Conservation (phyloP, 768 basidiomycete genomes). For the Tulasnella sp. region DNA sequence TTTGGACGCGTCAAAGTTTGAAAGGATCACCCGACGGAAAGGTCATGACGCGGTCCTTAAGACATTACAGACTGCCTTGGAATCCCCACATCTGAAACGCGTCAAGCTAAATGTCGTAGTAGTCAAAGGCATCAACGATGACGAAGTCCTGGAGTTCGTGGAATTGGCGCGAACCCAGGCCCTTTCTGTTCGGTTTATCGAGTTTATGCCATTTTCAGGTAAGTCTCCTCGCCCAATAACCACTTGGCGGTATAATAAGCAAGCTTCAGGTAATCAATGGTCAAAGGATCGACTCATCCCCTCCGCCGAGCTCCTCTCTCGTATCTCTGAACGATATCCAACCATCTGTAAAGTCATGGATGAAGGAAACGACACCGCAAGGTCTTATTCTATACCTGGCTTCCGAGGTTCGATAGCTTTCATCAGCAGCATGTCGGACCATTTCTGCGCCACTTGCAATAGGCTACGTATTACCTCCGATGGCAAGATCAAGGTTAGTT, state of each 20-base stretch:
- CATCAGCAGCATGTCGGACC: conserved; percentile 89
- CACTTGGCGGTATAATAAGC: background rate
- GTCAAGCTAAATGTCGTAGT: conserved; percentile 81
- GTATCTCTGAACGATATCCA: conserved; percentile 39
- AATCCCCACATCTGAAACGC: conserved; percentile 30
- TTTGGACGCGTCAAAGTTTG: conserved; percentile 74
- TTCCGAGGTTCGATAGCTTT: conserved; percentile 65
- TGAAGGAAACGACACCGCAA: conserved; percentile 66
- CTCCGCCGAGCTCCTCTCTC: conserved; percentile 48
- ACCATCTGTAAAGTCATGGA: conserved; percentile 45
- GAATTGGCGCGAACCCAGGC: conserved; percentile 52
- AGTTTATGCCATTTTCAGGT: conserved; percentile 93
- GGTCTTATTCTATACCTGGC: conserved; percentile 63
- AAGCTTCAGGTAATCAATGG: conserved; percentile 66
- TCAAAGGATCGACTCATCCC: conserved; percentile 69
- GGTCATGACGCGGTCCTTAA: conserved; percentile 67
- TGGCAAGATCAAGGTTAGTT: conserved; percentile 67
- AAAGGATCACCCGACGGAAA: conserved; percentile 65
- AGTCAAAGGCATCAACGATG: conserved; percentile 67
- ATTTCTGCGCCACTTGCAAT: conserved; percentile 79
- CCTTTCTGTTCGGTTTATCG: conserved; percentile 74
- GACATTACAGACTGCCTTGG: conserved; percentile 50
- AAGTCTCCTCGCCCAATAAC: conserved; percentile 15
- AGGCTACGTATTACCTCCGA: conserved; percentile 78
- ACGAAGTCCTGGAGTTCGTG: conserved; percentile 68